Evolutionary conservation across 306 rosid genomes (phyloP).

Genomic region (Lotus japonicus): DNA sequence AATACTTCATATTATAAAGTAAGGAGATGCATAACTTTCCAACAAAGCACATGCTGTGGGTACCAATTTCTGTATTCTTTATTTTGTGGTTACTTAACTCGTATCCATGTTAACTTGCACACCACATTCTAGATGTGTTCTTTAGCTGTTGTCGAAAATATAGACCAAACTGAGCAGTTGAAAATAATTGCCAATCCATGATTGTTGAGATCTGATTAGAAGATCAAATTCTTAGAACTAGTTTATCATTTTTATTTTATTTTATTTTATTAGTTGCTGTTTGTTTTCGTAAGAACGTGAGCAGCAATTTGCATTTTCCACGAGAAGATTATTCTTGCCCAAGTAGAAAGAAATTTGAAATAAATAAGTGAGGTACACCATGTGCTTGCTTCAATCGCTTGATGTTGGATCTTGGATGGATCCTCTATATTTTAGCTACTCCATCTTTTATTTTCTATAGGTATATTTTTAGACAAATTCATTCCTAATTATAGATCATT

Average conservation of each 20-base stretch:
- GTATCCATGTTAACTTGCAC: constrained; percentile 6
- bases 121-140: constrained; percentile 9
- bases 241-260: not conserved
- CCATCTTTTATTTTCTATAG: no score
- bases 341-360: not conserved
- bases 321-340: not conserved
- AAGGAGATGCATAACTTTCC: not conserved
- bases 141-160: constrained; percentile 3
- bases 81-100: not conserved
- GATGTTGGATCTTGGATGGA: no score
- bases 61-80: not conserved
- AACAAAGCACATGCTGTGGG: constrained; percentile 31
- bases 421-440: no score
- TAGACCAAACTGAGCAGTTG: constrained; percentile 10
- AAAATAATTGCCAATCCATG: not conserved
- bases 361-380: not conserved
- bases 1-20: not conserved
- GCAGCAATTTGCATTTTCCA: not conserved
- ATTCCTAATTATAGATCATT: no score
- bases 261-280: not conserved
- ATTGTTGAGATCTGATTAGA: not conserved
- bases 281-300: constrained; percentile 19
- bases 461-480: no score
- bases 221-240: not conserved
- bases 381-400: no score